Evolutionary conservation across 192 early-diverging fungal genomes (phyloP), one percentile per base, ranked within the genome.

Genomic region (Mortierella alpina): DNA sequence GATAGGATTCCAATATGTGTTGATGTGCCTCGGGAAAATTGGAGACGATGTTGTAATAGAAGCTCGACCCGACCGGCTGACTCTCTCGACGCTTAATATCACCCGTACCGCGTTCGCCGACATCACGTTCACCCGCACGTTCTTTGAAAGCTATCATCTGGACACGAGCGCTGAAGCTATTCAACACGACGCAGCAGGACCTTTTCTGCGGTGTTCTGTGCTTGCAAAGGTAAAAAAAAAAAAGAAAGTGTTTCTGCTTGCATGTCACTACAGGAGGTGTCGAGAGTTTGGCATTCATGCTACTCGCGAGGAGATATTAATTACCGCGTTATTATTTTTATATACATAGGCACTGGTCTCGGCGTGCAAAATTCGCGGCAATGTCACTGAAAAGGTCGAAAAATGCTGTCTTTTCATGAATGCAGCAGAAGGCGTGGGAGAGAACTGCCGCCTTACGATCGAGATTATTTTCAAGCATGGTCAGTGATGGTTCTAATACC

Each of bases 121-220:
- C 45, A 86, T 91, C 48, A 83, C 85, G 8, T 88, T 94, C 20
- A 86, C 80, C 0, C 69, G 82, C 18, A 82, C 70, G 41, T 94
- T 93, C 76, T 94, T 94, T 80, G 91, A 92, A n/a, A 66, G 73
- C 15, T 94, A 91, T 74, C 60, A 81, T 2, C 68, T 87, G 39
- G 84, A 77, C 11, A 52, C 41, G 11, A 72, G 54, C 10, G 64
- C 82, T 17, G 57, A 72, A 12, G 70, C 57, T 4, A 72, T 79
- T 20, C 48, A 66, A 51, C 50, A 67, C 22, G 76, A 79, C 14
- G 52, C 14, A 8, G 20, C n/a, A 8, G 76, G 76, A 6, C 76
- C 76, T 0, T 79, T 53, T 67, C 58, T 79, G 11, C 55, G 76
- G n/a, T 72, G 76, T 54, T 66, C 70, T 6, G 65, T 79, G 6